Conservation (phyloP, 1,284 basidiomycete species). For the Mrakiaceae sp. region DNA sequence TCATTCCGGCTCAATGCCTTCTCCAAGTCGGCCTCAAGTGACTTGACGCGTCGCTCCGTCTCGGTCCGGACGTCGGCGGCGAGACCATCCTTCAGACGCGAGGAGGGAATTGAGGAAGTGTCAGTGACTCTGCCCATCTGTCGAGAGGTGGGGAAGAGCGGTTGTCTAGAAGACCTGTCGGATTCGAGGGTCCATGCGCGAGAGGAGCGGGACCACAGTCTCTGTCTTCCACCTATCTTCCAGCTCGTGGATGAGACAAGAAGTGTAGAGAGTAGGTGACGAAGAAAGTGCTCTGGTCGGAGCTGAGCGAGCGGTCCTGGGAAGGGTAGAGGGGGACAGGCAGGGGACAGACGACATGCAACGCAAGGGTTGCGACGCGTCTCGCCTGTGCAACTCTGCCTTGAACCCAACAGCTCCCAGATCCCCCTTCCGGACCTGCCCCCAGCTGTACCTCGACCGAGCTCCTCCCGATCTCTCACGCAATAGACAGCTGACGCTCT, state of each 20-base stretch:
- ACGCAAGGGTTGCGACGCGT: not conserved
- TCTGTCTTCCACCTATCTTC: not conserved
- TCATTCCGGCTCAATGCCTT: constrained; percentile 48
- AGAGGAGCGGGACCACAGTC: no score
- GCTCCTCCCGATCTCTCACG: not conserved
- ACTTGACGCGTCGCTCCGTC: constrained; percentile 61
- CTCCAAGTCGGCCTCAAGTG: constrained; percentile 61
- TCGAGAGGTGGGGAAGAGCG: no score
- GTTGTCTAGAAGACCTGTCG: not conserved
- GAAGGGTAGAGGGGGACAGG: no score
- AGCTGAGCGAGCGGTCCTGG: no score
- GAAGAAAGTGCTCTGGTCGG: not conserved
- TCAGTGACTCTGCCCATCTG: not conserved
- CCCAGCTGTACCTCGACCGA: not conserved
- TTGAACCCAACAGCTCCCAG: no score
- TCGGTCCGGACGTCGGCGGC: constrained; percentile 64
- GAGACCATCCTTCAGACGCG: constrained; percentile 48
- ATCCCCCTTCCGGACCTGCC: not conserved
- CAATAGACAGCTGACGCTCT: not conserved
- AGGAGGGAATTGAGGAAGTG: not conserved
- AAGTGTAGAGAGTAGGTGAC: not conserved
- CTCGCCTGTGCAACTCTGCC: no score
- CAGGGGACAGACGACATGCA: not conserved
- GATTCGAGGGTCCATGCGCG: not conserved
- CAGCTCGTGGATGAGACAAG: not conserved